Conservation (phyloP, 768 basidiomycete species). For the Leccinum truebloodii region DNA sequence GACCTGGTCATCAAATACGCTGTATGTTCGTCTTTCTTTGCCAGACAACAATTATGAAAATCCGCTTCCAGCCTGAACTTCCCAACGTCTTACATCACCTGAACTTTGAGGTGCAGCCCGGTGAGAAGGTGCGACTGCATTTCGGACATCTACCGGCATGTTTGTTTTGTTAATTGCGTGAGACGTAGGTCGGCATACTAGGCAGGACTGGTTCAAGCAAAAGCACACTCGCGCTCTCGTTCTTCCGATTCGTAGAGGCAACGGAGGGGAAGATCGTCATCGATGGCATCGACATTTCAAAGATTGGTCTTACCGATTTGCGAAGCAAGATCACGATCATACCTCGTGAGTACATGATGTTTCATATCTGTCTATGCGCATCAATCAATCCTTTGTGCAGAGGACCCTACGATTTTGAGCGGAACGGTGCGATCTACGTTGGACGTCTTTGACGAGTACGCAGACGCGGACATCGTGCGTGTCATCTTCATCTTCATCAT, state of each 20-base stretch:
- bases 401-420: conserved; percentile 88
- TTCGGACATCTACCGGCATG: background rate
- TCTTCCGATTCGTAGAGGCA: conserved; percentile 92
- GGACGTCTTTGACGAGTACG: conserved; percentile 85
- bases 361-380: background rate
- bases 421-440: conserved; percentile 79
- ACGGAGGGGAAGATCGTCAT: conserved; percentile 71
- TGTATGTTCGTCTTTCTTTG: conserved; percentile 41
- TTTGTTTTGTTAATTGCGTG: conserved; percentile 8
- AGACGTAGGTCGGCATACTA: conserved; percentile 60
- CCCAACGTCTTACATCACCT: conserved; percentile 83
- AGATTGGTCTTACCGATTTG: conserved; percentile 80
- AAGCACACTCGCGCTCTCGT: conserved; percentile 78
- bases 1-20: conserved; percentile 78
- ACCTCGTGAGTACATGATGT: conserved; percentile 49
- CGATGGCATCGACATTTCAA: conserved; percentile 78
- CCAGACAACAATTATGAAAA: background rate
- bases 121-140: conserved; percentile 61
- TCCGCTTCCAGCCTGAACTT: conserved; percentile 64
- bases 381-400: conserved; percentile 35
- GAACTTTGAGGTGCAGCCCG: conserved; percentile 69
- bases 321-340: conserved; percentile 77
- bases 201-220: conserved; percentile 76
- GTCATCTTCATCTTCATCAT: background rate
- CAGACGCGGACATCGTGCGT: conserved; percentile 78